phyloP scores from a whole-genome alignment of 2,329 filamentous ascomycete genomes.

The Penicillium olsonii region DNA sequence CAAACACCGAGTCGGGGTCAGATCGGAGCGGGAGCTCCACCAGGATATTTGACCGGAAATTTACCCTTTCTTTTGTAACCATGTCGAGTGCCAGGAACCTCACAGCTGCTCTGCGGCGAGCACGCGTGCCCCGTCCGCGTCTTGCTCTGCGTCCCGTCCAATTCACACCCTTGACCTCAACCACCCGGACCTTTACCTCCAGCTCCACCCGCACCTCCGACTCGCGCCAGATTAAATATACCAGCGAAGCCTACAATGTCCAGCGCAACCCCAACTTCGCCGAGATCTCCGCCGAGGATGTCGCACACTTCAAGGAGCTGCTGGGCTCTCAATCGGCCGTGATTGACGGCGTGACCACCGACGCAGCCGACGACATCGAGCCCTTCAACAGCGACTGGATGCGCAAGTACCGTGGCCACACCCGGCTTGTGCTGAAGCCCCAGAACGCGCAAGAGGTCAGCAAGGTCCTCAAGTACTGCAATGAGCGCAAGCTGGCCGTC shows the following conservation, averaged over 20 bases:
- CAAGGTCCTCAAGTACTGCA: conserved; percentile 90
- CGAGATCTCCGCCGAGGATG: conserved; percentile 72
- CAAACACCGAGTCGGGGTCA: conserved; percentile 19
- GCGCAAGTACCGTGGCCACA: conserved; percentile 94
- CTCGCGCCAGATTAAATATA: conserved; percentile 64
- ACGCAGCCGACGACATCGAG: conserved; percentile 78
- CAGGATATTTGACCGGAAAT: conserved; percentile 17
- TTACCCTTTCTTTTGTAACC: conserved; percentile 15
- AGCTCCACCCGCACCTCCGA: conserved; percentile 27
- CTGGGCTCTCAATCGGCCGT: conserved; percentile 77
- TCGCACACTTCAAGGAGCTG: conserved; percentile 78
- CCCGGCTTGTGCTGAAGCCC: conserved; percentile 83
- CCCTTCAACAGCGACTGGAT: conserved; percentile 98
- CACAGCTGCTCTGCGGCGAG: conserved; percentile 34
- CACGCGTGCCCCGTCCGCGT: conserved; percentile 33
- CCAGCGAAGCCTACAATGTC: conserved; percentile 75
- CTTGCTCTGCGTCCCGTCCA: conserved; percentile 24
- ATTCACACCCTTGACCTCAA: conserved; percentile 17
- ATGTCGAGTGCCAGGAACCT: conserved; percentile 37
- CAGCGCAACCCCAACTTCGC: conserved; percentile 75
- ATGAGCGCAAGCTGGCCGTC: conserved; percentile 85
- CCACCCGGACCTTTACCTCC: conserved; percentile 33
- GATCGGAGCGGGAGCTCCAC: conserved; percentile 26
- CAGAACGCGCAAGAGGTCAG: conserved; percentile 83
- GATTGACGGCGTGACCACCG: conserved; percentile 76